A percentile compares a stretch with the other conserved stretches of the same genome.
These are phyloP conservation scores for Bipolaris cookei DNA, from an alignment of 2,329 filamentous ascomycete species.

Conservation along the genomic window DNA sequence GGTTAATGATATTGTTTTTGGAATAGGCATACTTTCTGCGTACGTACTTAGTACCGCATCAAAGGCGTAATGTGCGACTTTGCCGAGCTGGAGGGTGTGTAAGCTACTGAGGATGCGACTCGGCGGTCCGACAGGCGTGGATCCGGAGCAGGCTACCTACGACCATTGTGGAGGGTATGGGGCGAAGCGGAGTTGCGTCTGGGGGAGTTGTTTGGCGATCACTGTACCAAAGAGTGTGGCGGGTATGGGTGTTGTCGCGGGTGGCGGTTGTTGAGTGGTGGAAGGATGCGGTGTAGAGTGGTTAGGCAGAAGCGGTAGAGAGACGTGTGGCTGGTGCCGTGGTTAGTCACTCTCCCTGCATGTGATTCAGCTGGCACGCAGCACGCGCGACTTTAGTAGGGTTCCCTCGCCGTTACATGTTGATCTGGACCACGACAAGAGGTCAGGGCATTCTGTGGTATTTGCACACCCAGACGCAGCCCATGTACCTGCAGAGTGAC, in stretches of 20 bases:
- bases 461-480: background rate
- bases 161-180: constrained; percentile 35
- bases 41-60: constrained; percentile 86
- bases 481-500: background rate
- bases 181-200: constrained; percentile 3
- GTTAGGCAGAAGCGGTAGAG: constrained; percentile 3
- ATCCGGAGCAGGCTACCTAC: constrained; percentile 38
- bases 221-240: constrained; percentile 1
- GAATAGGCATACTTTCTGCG: constrained; percentile 8
- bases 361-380: constrained; percentile 26
- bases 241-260: constrained; percentile 15
- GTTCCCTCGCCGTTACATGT: constrained; percentile 2
- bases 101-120: constrained; percentile 51
- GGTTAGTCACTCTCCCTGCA: constrained; percentile 26
- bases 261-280: constrained; percentile 14
- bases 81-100: constrained; percentile 83
- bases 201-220: constrained; percentile 13
- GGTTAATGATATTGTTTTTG: constrained; percentile 21
- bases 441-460: background rate
- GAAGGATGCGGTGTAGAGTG: constrained; percentile 28
- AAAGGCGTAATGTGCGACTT: constrained; percentile 92
- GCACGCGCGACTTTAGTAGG: constrained; percentile 17
- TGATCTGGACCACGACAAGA: background rate
- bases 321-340: constrained; percentile 33
- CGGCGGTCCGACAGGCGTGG: constrained; percentile 19